Evolutionary conservation across 129 eudicot genomes (phyloP).

Genomic region (Saussurea involucrata): DNA sequence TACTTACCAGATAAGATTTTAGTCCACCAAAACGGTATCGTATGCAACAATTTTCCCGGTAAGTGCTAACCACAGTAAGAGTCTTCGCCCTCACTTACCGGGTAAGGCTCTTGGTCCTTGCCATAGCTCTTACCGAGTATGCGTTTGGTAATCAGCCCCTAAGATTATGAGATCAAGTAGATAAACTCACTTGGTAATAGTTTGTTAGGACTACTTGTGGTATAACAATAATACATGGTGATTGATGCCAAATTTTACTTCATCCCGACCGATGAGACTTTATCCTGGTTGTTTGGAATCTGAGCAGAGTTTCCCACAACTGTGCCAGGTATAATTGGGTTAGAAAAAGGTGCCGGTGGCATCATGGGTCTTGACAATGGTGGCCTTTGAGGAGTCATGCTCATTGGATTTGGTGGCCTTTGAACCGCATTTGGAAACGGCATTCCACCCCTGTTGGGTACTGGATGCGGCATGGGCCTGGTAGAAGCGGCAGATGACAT

Average conservation of each 20-base stretch:
- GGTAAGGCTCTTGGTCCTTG: too few species aligned
- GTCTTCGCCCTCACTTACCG: too few species aligned
- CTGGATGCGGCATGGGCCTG: slow-evolving; percentile 47
- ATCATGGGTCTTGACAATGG: slow-evolving; percentile 66
- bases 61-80: too few species aligned
- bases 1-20: too few species aligned
- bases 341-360: slow-evolving; percentile 42
- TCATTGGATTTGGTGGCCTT: slow-evolving; percentile 55
- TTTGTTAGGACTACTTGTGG: background rate
- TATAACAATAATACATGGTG: background rate
- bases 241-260: slow-evolving; percentile 25
- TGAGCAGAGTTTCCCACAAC: slow-evolving; percentile 44
- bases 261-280: slow-evolving; percentile 42
- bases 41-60: too few species aligned
- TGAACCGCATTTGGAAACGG: slow-evolving; percentile 40
- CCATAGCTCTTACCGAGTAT: too few species aligned
- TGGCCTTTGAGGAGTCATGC: slow-evolving; percentile 57
- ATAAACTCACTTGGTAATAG: slow-evolving; percentile 22
- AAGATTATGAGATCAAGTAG: background rate
- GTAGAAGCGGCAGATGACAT: slow-evolving; percentile 47
- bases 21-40: too few species aligned
- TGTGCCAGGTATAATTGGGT: slow-evolving; percentile 26
- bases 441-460: slow-evolving; percentile 51
- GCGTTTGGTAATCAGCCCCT: too few species aligned
- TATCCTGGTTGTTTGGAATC: slow-evolving; percentile 38